phyloP scores from a whole-genome alignment of 2,329 filamentous ascomycete species.

The Aspergillus flavus region DNA sequence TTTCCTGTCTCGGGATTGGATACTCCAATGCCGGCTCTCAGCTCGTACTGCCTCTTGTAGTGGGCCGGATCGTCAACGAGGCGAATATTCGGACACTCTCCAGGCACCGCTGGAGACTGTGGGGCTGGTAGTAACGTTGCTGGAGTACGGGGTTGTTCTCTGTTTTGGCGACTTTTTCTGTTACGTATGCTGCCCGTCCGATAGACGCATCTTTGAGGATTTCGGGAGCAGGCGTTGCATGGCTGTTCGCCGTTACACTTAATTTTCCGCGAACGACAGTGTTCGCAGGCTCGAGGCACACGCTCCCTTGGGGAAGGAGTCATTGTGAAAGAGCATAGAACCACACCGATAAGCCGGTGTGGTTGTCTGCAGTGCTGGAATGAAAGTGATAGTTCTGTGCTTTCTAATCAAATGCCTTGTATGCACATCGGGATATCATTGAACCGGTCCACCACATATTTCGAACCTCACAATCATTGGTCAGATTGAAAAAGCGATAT shows the following conservation, averaged over 20 bases:
- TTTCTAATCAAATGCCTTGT: conserved; percentile 4
- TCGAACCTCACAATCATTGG: background rate
- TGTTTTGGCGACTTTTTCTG: conserved; percentile 10
- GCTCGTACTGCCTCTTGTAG: conserved; percentile 18
- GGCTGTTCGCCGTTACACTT: conserved; percentile 18
- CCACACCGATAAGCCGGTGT: background rate
- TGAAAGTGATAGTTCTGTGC: conserved; percentile 2
- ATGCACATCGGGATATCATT: conserved; percentile 4
- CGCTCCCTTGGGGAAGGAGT: conserved; percentile 13
- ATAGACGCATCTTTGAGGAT: conserved; percentile 12
- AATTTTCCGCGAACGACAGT: conserved; percentile 18
- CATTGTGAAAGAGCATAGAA: background rate
- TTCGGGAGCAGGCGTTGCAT: conserved; percentile 13
- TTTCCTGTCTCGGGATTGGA: conserved; percentile 15
- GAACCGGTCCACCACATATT: background rate
- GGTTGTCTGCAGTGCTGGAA: background rate
- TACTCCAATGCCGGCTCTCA: conserved; percentile 19
- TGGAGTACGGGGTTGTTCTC: conserved; percentile 7
- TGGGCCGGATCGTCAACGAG: conserved; percentile 14
- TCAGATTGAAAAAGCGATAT: background rate
- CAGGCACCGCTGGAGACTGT: background rate
- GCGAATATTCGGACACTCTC: conserved; percentile 1
- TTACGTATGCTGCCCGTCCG: conserved; percentile 15
- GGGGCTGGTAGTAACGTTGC: conserved; percentile 13
- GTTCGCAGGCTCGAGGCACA: conserved; percentile 17